Evolutionary conservation across 805 yeast genomes (phyloP).

Genomic region (Hanseniaspora vineae): DNA sequence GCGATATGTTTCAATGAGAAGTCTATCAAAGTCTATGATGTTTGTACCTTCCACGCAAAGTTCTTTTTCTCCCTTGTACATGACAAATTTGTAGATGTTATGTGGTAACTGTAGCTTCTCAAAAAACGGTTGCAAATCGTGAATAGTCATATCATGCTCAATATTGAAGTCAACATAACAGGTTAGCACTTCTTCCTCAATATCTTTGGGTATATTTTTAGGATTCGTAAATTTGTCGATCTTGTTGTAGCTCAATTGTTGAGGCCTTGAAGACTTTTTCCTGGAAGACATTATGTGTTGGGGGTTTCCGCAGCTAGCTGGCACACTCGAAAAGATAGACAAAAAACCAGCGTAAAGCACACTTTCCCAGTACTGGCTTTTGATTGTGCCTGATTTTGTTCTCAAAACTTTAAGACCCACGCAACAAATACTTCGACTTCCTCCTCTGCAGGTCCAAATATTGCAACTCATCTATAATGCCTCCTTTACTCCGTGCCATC

Average conservation of each 20-base stretch:
- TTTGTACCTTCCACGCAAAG: conserved; percentile 16
- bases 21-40: conserved; percentile 35
- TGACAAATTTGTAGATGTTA: background rate
- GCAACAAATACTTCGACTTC: no score
- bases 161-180: conserved; percentile 29
- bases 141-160: conserved; percentile 28
- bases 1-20: conserved; percentile 29
- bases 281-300: no score
- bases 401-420: no score
- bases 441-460: no score
- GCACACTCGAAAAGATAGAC: no score
- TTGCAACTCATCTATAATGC: no score
- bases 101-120: conserved; percentile 21
- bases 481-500: no score
- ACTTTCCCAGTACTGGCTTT: no score
- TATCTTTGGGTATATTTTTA: conserved; percentile 26
- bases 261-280: background rate
- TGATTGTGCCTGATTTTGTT: no score
- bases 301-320: no score
- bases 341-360: no score
- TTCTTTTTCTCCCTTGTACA: background rate
- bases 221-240: conserved; percentile 22
- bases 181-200: conserved; percentile 34
- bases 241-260: conserved; percentile 9
- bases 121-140: conserved; percentile 21